Percentiles rank a stretch among this genome's conserved stretches.
Evolutionary conservation across 257 asterid genomes (phyloP).

Genomic region (Echites panduratus): DNA sequence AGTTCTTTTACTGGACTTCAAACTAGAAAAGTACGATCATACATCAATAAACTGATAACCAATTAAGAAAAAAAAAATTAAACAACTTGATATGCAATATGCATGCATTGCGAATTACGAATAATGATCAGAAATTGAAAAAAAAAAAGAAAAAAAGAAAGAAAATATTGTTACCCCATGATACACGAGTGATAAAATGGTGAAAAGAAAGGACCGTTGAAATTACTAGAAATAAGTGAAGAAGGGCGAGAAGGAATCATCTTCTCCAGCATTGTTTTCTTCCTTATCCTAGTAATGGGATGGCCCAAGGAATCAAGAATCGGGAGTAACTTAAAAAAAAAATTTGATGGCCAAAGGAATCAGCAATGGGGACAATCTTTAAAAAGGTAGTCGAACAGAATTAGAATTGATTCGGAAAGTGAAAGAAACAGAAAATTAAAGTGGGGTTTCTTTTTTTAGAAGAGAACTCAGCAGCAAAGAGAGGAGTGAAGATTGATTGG

Average conservation of each 20-base stretch:
- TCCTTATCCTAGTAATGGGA: not conserved
- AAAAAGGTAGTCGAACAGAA: too few relatives aligned
- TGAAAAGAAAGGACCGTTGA: constrained; percentile 13
- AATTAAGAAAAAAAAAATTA: not conserved
- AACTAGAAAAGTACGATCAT: constrained; percentile 7
- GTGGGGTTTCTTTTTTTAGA: not conserved
- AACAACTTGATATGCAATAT: not conserved
- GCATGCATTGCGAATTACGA: not conserved
- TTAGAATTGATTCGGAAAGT: too few relatives aligned
- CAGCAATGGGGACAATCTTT: too few relatives aligned
- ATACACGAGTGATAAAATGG: constrained; percentile 15
- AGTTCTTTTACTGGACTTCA: constrained; percentile 19
- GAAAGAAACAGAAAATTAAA: not conserved
- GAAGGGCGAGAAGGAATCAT: constrained; percentile 11
- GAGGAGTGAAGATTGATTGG: not conserved
- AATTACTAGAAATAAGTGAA: constrained; percentile 5
- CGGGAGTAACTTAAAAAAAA: constrained; percentile 2
- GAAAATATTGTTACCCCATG: constrained; percentile 20
- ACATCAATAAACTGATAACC: not conserved
- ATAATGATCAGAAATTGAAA: not conserved
- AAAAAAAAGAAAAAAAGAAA: not conserved
- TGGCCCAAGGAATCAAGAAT: not conserved
- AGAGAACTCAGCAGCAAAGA: not conserved
- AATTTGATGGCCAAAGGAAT: too few relatives aligned
- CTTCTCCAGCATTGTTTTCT: constrained; percentile 6